Evolutionary conservation across 495 filamentous ascomycete species (phyloP).

Genomic region (Coniosporium apollinis): DNA sequence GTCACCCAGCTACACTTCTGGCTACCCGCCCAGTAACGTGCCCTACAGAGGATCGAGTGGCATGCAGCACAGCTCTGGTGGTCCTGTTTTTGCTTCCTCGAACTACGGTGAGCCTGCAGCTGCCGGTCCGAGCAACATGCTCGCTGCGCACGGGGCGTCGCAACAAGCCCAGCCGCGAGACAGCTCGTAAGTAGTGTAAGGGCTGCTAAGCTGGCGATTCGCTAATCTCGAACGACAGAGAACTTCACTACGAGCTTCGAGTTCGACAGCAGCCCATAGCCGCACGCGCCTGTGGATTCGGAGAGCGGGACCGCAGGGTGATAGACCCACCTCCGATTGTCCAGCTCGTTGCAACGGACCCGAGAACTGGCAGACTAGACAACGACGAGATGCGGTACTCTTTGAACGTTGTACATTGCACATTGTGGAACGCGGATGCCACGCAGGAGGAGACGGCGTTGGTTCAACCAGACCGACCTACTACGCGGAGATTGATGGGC

Average conservation of each 20-base stretch:
- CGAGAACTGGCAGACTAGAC: constrained; percentile 35
- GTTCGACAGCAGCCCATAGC: constrained; percentile 84
- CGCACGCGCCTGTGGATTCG: constrained; percentile 84
- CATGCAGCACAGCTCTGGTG: too few species aligned
- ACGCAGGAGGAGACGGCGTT: constrained; percentile 40
- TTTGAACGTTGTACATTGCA: constrained; percentile 73
- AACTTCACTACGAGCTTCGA: constrained; percentile 31
- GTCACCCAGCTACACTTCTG: too few species aligned
- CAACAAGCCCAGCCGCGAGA: neutral
- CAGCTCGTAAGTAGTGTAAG: neutral
- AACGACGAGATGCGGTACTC: constrained; percentile 49
- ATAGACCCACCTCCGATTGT: constrained; percentile 94
- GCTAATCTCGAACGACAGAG: constrained; percentile 12
- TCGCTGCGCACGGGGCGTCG: neutral
- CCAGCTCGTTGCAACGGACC: constrained; percentile 60
- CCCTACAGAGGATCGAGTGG: too few species aligned
- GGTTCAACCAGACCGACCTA: constrained; percentile 24
- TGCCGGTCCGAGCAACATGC: neutral
- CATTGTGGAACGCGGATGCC: constrained; percentile 46
- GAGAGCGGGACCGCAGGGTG: constrained; percentile 80
- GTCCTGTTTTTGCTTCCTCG: constrained; percentile 9
- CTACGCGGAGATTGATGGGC: constrained; percentile 54
- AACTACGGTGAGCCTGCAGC: constrained; percentile 2
- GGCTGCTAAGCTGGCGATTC: constrained; percentile 1
- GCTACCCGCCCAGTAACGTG: too few species aligned